A percentile compares a stretch with the other conserved stretches of the same genome.
Evolutionary conservation across 176 grass and related monocot species (phyloP).

Genomic region (Oryza nivara): DNA sequence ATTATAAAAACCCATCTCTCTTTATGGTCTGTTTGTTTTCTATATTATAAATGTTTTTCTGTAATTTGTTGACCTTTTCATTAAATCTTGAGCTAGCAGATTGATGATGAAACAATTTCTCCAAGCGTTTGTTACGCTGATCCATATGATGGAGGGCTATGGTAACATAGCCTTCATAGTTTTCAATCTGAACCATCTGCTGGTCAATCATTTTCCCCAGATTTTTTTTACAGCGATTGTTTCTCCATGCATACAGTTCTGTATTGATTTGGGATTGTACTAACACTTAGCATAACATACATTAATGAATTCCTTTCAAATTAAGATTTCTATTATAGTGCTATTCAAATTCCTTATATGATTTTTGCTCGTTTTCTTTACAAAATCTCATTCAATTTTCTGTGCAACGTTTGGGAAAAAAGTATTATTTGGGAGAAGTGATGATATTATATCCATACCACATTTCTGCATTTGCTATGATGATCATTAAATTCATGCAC

Average conservation of each 20-base stretch:
- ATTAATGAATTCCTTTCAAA: too few species aligned
- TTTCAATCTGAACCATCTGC: slow-evolving; percentile 58
- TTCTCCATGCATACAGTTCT: neutral
- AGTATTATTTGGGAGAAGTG: slow-evolving; percentile 42
- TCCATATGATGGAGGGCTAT: slow-evolving; percentile 45
- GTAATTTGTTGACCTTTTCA: neutral
- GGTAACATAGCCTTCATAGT: slow-evolving; percentile 33
- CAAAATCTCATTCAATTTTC: neutral
- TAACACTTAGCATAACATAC: too few species aligned
- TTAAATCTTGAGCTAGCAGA: slow-evolving; percentile 19
- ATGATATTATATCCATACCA: slow-evolving; percentile 49
- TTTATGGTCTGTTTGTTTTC: too few species aligned
- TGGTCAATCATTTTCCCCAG: neutral
- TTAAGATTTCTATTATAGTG: too few species aligned
- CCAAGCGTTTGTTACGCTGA: slow-evolving; percentile 45
- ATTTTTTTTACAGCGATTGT: neutral
- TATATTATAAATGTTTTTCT: neutral
- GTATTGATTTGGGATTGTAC: neutral
- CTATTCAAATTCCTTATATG: neutral
- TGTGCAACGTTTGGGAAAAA: neutral
- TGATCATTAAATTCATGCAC: slow-evolving; percentile 52
- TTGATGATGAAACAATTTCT: slow-evolving; percentile 44
- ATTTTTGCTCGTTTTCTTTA: neutral
- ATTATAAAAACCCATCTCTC: too few species aligned
- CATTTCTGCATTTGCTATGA: slow-evolving; percentile 53